These are phyloP conservation scores for Bjerkandera adusta DNA, from an alignment of 1,284 basidiomycete species.

Conservation along the genomic window DNA sequence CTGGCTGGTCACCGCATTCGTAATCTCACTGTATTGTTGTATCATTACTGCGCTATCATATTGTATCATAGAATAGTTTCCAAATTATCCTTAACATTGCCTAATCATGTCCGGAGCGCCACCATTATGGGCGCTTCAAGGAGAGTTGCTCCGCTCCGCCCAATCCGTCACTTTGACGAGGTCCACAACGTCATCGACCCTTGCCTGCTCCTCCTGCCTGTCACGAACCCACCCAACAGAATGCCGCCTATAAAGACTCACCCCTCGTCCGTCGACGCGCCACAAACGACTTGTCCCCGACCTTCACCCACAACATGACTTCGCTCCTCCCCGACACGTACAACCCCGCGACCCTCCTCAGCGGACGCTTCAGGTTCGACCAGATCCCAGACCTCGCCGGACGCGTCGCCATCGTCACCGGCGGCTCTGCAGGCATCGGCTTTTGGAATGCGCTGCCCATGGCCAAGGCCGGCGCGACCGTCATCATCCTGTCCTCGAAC, in stretches of 20 bases:
- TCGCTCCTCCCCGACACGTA: conserved; percentile 18
- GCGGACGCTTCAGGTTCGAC: conserved; percentile 25
- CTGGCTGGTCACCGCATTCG: conserved; percentile 87
- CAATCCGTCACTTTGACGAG: too few species aligned
- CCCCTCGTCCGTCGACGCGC: too few species aligned
- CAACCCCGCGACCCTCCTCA: conserved; percentile 23
- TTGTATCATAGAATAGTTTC: not conserved
- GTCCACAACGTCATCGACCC: too few species aligned
- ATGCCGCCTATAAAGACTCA: not conserved
- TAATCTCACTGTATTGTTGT: conserved; percentile 30
- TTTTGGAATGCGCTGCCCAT: conserved; percentile 29
- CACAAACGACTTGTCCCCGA: too few species aligned
- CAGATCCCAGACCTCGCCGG: conserved; percentile 26
- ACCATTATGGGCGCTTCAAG: too few species aligned
- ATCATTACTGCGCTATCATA: conserved; percentile 16
- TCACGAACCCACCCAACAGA: not conserved
- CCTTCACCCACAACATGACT: conserved; percentile 11
- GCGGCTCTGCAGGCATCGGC: conserved; percentile 28
- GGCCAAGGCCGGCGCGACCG: conserved; percentile 23
- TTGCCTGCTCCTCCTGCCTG: not conserved
- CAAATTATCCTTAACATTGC: too few species aligned
- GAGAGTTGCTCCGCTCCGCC: too few species aligned
- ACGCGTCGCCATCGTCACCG: conserved; percentile 31
- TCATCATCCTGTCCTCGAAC: conserved; percentile 29
- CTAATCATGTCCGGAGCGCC: too few species aligned